phyloP scores from a whole-genome alignment of 768 basidiomycete species.

The Auricularia auricula-judae region DNA sequence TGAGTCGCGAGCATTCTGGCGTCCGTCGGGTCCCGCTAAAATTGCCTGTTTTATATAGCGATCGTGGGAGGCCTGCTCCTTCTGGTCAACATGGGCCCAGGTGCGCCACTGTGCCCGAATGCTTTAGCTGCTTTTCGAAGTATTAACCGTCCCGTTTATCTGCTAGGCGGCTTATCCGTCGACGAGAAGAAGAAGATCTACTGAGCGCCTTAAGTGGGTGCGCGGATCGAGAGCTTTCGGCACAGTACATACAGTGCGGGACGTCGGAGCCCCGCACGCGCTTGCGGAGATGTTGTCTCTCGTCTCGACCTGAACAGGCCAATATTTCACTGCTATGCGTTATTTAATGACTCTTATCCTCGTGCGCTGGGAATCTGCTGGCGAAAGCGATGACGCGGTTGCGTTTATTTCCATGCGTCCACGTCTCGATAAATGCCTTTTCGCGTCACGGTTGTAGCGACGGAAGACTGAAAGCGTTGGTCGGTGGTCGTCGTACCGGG shows the following conservation, averaged over 20 bases:
- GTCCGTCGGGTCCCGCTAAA: constrained; percentile 3
- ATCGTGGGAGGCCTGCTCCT: constrained; percentile 97
- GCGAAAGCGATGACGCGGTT: neutral
- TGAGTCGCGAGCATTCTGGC: constrained; percentile 18
- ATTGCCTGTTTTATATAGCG: constrained; percentile 27
- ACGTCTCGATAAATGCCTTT: no score
- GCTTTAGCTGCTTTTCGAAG: neutral
- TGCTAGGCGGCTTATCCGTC: constrained; percentile 79
- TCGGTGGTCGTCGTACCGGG: no score
- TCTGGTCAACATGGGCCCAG: constrained; percentile 97
- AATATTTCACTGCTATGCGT: neutral
- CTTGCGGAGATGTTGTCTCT: neutral
- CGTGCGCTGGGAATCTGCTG: neutral
- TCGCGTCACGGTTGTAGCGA: no score
- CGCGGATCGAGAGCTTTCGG: neutral
- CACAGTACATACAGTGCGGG: neutral
- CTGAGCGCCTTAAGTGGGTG: constrained; percentile 17
- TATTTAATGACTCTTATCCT: neutral
- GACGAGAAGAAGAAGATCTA: constrained; percentile 99
- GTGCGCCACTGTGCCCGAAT: constrained; percentile 27
- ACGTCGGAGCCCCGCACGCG: neutral
- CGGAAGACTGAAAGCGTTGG: no score
- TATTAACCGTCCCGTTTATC: constrained; percentile 8
- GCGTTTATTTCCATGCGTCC: no score
- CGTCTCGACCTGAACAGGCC: neutral